phyloP scores from a whole-genome alignment of 306 rosid species.

The Biancaea sappan region DNA sequence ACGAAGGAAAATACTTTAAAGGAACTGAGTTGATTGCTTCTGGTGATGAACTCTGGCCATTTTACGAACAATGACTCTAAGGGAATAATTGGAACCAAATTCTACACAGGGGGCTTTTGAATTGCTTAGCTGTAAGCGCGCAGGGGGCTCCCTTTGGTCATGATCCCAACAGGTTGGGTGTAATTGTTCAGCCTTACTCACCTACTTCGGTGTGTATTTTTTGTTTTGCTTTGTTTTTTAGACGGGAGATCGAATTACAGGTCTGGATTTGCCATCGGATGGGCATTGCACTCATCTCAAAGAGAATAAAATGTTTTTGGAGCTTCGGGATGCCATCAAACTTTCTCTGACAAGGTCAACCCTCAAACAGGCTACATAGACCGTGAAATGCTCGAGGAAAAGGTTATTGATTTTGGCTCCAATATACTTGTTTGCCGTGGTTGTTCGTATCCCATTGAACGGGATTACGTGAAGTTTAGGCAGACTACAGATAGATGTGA shows the following conservation, averaged over 20 bases:
- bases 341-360: conserved; percentile 72
- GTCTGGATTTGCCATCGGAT: conserved; percentile 83
- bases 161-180: conserved; percentile 76
- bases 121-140: conserved; percentile 73
- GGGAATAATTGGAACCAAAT: conserved; percentile 83
- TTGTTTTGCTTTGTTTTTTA: conserved; percentile 64
- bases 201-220: conserved; percentile 82
- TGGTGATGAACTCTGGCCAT: conserved; percentile 85
- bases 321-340: conserved; percentile 75
- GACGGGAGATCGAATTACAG: conserved; percentile 84
- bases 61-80: conserved; percentile 83
- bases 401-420: conserved; percentile 76
- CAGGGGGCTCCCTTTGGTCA: too few species aligned
- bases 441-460: conserved; percentile 82
- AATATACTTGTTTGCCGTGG: conserved; percentile 90
- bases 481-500: conserved; percentile 83
- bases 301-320: conserved; percentile 80
- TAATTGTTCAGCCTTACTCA: conserved; percentile 89
- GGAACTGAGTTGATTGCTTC: conserved; percentile 88
- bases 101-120: conserved; percentile 72
- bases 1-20: conserved; percentile 71
- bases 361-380: conserved; percentile 73
- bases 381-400: conserved; percentile 84
- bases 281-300: conserved; percentile 84
- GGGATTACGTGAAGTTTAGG: conserved; percentile 79